Percentiles rank a stretch among this genome's conserved stretches.
Evolutionary conservation across 1,284 basidiomycete species (phyloP).

Genomic region (Leucoagaricus sp.): DNA sequence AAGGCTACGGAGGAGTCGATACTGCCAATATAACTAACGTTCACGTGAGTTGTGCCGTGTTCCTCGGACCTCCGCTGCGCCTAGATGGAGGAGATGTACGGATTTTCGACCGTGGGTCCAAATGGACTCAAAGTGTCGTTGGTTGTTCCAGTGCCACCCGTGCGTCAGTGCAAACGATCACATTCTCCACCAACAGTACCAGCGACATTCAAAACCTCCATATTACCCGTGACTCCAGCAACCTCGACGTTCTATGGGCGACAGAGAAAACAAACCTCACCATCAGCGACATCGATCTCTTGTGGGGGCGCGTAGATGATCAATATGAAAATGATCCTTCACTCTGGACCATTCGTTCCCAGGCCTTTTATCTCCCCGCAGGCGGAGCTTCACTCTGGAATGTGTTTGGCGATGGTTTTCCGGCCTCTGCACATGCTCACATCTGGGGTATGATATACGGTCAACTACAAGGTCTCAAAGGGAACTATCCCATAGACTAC

Average conservation of each 20-base stretch:
- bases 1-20: background rate
- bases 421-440: background rate
- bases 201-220: conserved; percentile 10
- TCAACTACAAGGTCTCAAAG: background rate
- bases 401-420: background rate
- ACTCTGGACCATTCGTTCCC: conserved; percentile 16
- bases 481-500: conserved; percentile 12
- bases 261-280: conserved; percentile 17
- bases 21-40: conserved; percentile 20
- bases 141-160: conserved; percentile 20
- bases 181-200: conserved; percentile 18
- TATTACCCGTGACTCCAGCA: background rate
- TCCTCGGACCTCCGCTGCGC: conserved; percentile 18
- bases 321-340: conserved; percentile 15
- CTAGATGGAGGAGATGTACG: conserved; percentile 19
- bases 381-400: conserved; percentile 13
- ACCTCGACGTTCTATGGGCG: conserved; percentile 18
- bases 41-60: conserved; percentile 18
- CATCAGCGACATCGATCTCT: conserved; percentile 18
- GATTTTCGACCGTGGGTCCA: conserved; percentile 5
- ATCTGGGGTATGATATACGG: background rate
- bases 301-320: conserved; percentile 21
- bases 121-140: conserved; percentile 20
- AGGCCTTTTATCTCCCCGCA: conserved; percentile 20
- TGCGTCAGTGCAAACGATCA: conserved; percentile 19